Conservation (phyloP, 768 basidiomycete genomes). For the Tubosaeta sp. region DNA sequence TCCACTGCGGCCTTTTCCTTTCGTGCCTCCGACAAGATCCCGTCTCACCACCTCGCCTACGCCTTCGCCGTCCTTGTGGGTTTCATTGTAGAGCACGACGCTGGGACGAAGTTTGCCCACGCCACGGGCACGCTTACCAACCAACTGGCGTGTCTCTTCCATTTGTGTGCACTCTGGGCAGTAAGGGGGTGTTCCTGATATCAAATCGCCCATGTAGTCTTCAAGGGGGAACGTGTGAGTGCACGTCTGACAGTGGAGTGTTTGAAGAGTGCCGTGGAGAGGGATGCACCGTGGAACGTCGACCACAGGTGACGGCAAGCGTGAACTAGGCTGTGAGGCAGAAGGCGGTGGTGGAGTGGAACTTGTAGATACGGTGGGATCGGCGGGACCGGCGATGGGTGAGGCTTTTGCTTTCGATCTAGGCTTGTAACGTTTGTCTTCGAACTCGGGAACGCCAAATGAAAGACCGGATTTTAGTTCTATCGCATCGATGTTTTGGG, state of each 20-base stretch:
- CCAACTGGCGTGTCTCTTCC: conserved; percentile 63
- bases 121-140: conserved; percentile 75
- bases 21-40: conserved; percentile 70
- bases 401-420: conserved; percentile 43
- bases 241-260: conserved; percentile 79
- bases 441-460: conserved; percentile 76
- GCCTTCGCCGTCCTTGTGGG: conserved; percentile 80
- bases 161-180: conserved; percentile 77
- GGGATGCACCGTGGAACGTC: conserved; percentile 82
- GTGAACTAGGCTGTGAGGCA: conserved; percentile 25
- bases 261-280: conserved; percentile 80
- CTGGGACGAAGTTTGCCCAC: conserved; percentile 80
- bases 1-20: conserved; percentile 62
- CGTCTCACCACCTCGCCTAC: conserved; percentile 81
- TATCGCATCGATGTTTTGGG: conserved; percentile 91
- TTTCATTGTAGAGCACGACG: conserved; percentile 89
- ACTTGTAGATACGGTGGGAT: conserved; percentile 9
- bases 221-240: conserved; percentile 65
- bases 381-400: conserved; percentile 11
- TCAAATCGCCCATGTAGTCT: conserved; percentile 55
- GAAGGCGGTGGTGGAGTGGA: conserved; percentile 14
- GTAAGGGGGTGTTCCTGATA: conserved; percentile 57
- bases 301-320: conserved; percentile 47
- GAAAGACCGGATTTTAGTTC: conserved; percentile 84
- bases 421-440: conserved; percentile 51